Percentiles rank a stretch among this genome's conserved stretches.
These are phyloP conservation scores for Sclerotinia glacialis DNA, from an alignment of 2,329 filamentous ascomycete species.

Conservation along the genomic window DNA sequence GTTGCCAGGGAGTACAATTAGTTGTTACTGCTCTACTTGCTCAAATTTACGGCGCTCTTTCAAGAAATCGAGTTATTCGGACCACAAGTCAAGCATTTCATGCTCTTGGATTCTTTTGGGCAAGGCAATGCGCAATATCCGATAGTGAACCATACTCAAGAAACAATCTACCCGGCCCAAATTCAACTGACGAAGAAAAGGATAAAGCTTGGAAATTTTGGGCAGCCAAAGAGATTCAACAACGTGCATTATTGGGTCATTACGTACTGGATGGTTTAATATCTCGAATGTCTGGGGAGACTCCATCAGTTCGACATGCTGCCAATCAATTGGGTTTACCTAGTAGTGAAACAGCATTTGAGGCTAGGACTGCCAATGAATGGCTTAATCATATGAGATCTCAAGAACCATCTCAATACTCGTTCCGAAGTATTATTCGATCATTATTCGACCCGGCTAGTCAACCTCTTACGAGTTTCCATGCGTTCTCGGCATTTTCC, in stretches of 20 bases:
- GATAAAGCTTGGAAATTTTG: conserved; percentile 44
- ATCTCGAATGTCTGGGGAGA: conserved; percentile 45
- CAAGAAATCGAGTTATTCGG: conserved; percentile 44
- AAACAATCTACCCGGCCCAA: conserved; percentile 40
- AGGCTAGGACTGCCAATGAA: conserved; percentile 43
- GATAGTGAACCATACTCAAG: conserved; percentile 40
- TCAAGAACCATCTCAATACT: conserved; percentile 38
- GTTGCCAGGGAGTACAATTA: conserved; percentile 46
- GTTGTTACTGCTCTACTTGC: conserved; percentile 45
- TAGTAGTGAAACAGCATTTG: conserved; percentile 43
- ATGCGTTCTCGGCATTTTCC: conserved; percentile 43
- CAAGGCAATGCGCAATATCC: conserved; percentile 46
- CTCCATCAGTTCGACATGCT: conserved; percentile 44
- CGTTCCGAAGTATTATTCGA: conserved; percentile 44
- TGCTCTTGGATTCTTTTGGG: conserved; percentile 46
- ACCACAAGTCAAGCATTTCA: conserved; percentile 47
- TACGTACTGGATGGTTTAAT: conserved; percentile 47
- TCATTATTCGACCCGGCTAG: conserved; percentile 42
- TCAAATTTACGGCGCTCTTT: conserved; percentile 46
- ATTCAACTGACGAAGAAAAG: conserved; percentile 41
- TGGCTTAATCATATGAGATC: conserved; percentile 43
- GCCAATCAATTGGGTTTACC: conserved; percentile 44
- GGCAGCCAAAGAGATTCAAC: conserved; percentile 46
- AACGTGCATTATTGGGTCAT: conserved; percentile 45
- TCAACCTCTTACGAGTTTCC: conserved; percentile 28